These are phyloP conservation scores for Mycena indigotica DNA, from an alignment of 768 basidiomycete genomes.

Conservation along the genomic window DNA sequence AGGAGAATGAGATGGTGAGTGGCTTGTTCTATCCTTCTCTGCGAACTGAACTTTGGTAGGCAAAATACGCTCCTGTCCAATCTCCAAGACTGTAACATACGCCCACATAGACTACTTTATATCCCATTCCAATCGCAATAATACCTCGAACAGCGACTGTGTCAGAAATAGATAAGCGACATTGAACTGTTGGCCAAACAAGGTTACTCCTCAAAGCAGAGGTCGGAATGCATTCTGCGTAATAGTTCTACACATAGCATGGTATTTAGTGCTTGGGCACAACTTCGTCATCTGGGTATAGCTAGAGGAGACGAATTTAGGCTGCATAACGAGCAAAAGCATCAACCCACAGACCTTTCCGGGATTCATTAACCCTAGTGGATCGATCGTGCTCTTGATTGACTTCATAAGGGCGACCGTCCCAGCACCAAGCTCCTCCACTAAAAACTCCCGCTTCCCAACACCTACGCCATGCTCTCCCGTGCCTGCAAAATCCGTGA, in stretches of 20 bases:
- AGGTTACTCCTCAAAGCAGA: too few species aligned
- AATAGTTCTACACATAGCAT: too few species aligned
- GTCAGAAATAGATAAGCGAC: neutral
- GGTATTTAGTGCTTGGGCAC: neutral
- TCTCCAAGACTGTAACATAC: slow-evolving; percentile 37
- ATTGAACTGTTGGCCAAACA: too few species aligned
- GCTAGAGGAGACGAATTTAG: neutral
- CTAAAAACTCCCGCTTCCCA: slow-evolving; percentile 81
- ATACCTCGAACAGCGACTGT: neutral
- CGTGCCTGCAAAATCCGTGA: slow-evolving; percentile 46
- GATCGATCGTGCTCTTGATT: slow-evolving; percentile 76
- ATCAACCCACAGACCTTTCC: slow-evolving; percentile 59
- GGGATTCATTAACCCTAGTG: slow-evolving; percentile 77
- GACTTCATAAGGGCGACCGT: slow-evolving; percentile 85
- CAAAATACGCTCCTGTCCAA: slow-evolving; percentile 57
- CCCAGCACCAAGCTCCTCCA: slow-evolving; percentile 77
- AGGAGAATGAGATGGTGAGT: slow-evolving; percentile 91
- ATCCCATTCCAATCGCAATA: neutral
- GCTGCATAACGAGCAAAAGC: neutral
- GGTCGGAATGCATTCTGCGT: too few species aligned
- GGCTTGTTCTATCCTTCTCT: slow-evolving; percentile 5
- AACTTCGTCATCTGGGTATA: neutral
- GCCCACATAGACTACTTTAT: neutral
- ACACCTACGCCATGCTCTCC: slow-evolving; percentile 90
- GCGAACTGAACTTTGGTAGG: slow-evolving; percentile 37